Base-by-base conservation (phyloP, 441 rosid species). In the Hypseocharis bilobata region DNA sequence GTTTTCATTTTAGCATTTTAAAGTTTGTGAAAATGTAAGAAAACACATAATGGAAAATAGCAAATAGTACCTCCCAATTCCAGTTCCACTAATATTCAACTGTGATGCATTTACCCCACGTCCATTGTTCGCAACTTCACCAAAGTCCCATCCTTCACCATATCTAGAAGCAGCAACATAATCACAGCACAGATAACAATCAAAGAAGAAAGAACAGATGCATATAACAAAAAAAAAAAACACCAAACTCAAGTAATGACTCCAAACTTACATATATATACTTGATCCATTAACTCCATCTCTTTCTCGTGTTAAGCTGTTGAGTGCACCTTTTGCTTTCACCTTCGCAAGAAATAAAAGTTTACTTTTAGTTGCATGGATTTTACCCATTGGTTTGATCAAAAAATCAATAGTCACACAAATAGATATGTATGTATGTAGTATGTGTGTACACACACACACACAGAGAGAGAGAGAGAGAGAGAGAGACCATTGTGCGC, bases 111-210 rank as follows among this genome's bases (percentile, higher is more conserved):
- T 93, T 61, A 87, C 70, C 49, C 99, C 99, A 58, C 96, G 95
- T 45, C 89, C 92, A 82, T 93, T 91, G 23, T 88, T 78, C 72
- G 97, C 93, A 72, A 93, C 99, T 85, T 93, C 96, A 76, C 99
- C 99, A 67, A 91, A 93, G 82, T 93, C 93, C 96, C 97, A 93
- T 67, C 99, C 99, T 86, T 93, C 99, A 54, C 99, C 99, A 65
- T 93, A 93, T 76, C 99, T 93, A 66, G 56, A 71, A 65, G 71
- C 36, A 54, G 62, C n/a, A 79, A 64, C n/a, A 52, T 66, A 55
- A 59, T 42, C 45, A 47, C 58, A 32, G 45, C 57, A 19, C 5
- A 14, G 22, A 45, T 23, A 59, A 20, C 26, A 36, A 47, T 3
- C 29, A 29, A 7, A 56, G 63, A 52, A 73, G 55, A 62, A 70